Conservation (phyloP, 176 grass and related monocot species). For the Oryza meridionalis region DNA sequence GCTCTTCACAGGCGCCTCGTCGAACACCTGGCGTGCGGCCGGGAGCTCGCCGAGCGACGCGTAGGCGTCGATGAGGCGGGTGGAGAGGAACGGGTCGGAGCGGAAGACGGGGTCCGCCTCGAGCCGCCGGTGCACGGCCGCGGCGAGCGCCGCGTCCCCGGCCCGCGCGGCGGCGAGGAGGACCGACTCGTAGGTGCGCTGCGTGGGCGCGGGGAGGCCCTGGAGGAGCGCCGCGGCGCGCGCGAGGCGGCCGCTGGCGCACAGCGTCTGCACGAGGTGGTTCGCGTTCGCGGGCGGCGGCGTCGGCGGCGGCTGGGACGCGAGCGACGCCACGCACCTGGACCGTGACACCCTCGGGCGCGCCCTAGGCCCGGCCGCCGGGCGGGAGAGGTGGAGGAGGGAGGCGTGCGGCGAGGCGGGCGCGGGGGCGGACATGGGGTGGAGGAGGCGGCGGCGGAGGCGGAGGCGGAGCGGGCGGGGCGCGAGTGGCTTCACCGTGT, state of each 20-base stretch:
- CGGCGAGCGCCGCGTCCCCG: constrained; percentile 40
- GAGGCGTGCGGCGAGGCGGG: constrained; percentile 32
- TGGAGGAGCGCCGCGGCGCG: constrained; percentile 59
- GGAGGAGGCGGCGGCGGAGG: constrained; percentile 27
- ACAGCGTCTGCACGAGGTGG: constrained; percentile 71
- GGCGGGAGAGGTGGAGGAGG: constrained; percentile 34
- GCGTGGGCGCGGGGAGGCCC: constrained; percentile 61
- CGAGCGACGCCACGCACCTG: constrained; percentile 39
- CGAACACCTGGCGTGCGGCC: constrained; percentile 74
- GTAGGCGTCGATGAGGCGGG: constrained; percentile 78
- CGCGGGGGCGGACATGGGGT: constrained; percentile 29
- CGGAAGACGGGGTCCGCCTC: constrained; percentile 54
- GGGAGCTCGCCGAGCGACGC: constrained; percentile 48
- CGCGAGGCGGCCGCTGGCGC: constrained; percentile 56
- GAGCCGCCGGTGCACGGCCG: constrained; percentile 56
- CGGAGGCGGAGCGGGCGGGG: constrained; percentile 26
- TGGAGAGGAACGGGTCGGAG: constrained; percentile 69
- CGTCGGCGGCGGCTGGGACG: constrained; percentile 8
- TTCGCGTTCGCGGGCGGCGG: constrained; percentile 39
- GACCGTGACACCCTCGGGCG: constrained; percentile 28
- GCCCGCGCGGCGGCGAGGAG: constrained; percentile 53
- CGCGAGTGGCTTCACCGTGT: constrained; percentile 38
- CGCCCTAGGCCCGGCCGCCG: constrained; percentile 5
- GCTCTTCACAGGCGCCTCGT: constrained; percentile 62
- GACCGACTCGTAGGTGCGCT: constrained; percentile 80